A percentile compares a stretch with the other conserved stretches of the same genome.
Conservation (phyloP, 23 red algal genomes). For the Gracilaria domingensis region DNA sequence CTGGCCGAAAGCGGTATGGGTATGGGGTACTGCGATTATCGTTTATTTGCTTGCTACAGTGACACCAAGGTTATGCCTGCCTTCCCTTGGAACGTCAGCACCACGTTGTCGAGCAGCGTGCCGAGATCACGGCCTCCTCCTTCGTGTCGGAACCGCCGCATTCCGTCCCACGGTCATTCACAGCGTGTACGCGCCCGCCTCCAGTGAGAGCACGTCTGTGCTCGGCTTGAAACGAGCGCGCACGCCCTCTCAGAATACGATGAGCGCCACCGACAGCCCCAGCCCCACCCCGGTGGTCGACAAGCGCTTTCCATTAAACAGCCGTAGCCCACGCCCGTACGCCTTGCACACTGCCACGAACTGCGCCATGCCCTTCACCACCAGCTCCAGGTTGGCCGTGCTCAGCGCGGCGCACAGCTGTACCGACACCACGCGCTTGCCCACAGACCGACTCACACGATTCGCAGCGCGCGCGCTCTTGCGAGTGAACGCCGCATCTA, state of each 20-base stretch:
- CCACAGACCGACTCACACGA: slow-evolving; percentile 2
- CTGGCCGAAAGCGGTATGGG: no score
- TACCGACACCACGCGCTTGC: slow-evolving; percentile 25
- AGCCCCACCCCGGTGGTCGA: slow-evolving; percentile 44
- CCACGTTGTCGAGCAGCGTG: slow-evolving; percentile 22
- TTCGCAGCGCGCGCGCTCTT: background rate
- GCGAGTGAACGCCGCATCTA: slow-evolving; percentile 28
- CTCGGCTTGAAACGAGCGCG: slow-evolving; percentile 19
- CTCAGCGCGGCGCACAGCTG: slow-evolving; percentile 18
- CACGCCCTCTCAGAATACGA: slow-evolving; percentile 38
- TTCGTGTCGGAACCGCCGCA: slow-evolving; percentile 58
- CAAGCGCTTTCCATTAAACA: slow-evolving; percentile 64
- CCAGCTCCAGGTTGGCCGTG: slow-evolving; percentile 38
- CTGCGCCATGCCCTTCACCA: slow-evolving; percentile 42
- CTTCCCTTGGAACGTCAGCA: slow-evolving; percentile 55
- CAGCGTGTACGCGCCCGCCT: slow-evolving; percentile 47
- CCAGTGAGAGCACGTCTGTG: slow-evolving; percentile 44
- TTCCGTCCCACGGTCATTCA: slow-evolving; percentile 65
- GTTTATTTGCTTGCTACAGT: no score
- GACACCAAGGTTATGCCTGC: no score
- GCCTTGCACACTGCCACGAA: slow-evolving; percentile 62
- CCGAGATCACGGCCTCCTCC: slow-evolving; percentile 7
- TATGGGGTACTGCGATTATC: no score
- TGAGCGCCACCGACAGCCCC: slow-evolving; percentile 9
- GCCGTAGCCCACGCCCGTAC: slow-evolving; percentile 24